Conservation (phyloP, 768 basidiomycete genomes). For the Podaxis mareebaensis region DNA sequence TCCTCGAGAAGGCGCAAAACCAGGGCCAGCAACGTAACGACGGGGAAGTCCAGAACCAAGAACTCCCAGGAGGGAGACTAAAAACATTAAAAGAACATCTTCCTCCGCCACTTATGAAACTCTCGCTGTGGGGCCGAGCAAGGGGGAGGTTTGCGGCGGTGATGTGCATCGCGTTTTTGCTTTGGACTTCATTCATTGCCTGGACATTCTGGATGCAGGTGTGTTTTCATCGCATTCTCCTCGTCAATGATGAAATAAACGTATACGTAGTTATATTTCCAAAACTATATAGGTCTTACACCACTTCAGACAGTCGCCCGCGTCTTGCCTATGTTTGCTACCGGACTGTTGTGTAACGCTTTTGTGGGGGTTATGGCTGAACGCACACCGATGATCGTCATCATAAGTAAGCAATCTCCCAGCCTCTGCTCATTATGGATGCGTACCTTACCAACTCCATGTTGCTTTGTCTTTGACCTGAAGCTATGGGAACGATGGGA, state of each 20-base stretch:
- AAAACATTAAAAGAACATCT: constrained; percentile 5
- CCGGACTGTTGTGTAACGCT: constrained; percentile 63
- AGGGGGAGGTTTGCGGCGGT: constrained; percentile 63
- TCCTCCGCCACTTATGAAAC: constrained; percentile 67
- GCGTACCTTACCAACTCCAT: neutral
- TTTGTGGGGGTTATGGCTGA: constrained; percentile 62
- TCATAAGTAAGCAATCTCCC: constrained; percentile 41
- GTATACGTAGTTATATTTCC: constrained; percentile 61
- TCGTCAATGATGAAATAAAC: too few relatives aligned
- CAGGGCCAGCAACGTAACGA: constrained; percentile 15
- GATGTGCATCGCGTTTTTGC: constrained; percentile 61
- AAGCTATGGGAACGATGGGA: constrained; percentile 24
- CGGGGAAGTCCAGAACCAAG: neutral
- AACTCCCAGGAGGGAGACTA: neutral
- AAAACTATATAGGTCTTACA: constrained; percentile 54
- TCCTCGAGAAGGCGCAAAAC: constrained; percentile 49
- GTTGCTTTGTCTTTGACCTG: neutral
- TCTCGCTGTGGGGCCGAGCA: constrained; percentile 63
- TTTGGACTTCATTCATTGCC: constrained; percentile 57
- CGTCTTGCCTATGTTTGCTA: constrained; percentile 70
- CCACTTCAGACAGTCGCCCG: constrained; percentile 66
- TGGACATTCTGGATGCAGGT: constrained; percentile 46
- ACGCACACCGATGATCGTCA: constrained; percentile 52
- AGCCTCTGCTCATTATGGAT: constrained; percentile 27
- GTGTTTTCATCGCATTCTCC: neutral